Percentiles rank a stretch among this genome's conserved stretches.
Conservation (phyloP, 2,329 filamentous ascomycete species). For the Tolypocladium nubicola region DNA sequence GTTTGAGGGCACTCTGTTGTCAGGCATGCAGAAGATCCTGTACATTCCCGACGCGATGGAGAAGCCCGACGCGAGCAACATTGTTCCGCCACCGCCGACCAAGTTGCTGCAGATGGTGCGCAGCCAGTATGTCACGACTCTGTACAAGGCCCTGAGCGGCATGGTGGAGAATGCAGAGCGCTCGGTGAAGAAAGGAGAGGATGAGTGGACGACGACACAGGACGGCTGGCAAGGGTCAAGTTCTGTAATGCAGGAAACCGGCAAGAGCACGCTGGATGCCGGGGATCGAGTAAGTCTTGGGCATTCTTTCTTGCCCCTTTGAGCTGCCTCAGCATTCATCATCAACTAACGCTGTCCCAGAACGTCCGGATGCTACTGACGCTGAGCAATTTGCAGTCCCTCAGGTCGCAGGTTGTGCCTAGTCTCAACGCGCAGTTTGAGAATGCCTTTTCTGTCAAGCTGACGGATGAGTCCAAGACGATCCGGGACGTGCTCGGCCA, state of each 20-base stretch:
- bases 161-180: conserved; percentile 96
- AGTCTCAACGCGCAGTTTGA: conserved; percentile 89
- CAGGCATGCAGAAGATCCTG: conserved; percentile 87
- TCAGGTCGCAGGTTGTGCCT: conserved; percentile 74
- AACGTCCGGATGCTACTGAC: conserved; percentile 91
- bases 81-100: conserved; percentile 73
- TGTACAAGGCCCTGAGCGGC: conserved; percentile 88
- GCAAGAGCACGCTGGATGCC: conserved; percentile 40
- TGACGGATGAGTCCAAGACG: conserved; percentile 87
- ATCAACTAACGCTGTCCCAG: conserved; percentile 32
- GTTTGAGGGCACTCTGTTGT: conserved; percentile 73
- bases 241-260: conserved; percentile 24
- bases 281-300: conserved; percentile 40
- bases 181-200: conserved; percentile 52
- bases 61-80: conserved; percentile 62
- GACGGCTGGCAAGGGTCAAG: conserved; percentile 28
- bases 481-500: conserved; percentile 84
- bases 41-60: conserved; percentile 81
- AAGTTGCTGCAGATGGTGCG: conserved; percentile 88
- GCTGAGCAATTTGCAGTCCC: conserved; percentile 77
- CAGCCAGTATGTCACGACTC: conserved; percentile 81
- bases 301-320: background rate
- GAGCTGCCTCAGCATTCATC: background rate
- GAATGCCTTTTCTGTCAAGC: conserved; percentile 82
- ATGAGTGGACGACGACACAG: conserved; percentile 45